Conservation (phyloP, 495 filamentous ascomycete species). For the Podospora anserina region DNA sequence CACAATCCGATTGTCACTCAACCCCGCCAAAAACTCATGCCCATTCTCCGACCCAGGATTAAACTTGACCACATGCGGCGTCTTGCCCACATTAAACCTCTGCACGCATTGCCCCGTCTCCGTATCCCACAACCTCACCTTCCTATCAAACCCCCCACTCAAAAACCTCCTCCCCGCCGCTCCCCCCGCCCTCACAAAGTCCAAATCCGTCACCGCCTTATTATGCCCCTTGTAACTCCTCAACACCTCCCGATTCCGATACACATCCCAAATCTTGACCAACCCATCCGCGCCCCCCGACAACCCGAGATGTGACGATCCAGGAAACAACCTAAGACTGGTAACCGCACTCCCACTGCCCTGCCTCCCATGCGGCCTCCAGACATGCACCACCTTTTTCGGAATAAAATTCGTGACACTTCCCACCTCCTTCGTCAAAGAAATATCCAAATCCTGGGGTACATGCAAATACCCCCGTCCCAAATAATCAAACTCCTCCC, state of each 20-base stretch:
- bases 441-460: slow-evolving; percentile 90
- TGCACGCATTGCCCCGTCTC: slow-evolving; percentile 86
- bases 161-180: slow-evolving; percentile 73
- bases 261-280: slow-evolving; percentile 93
- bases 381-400: slow-evolving; percentile 89
- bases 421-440: slow-evolving; percentile 75
- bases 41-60: slow-evolving; percentile 72
- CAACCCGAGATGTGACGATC: slow-evolving; percentile 80
- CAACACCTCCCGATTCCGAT: slow-evolving; percentile 81
- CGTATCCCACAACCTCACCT: slow-evolving; percentile 97
- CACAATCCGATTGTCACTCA: slow-evolving; percentile 98
- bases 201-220: slow-evolving; percentile 86
- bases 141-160: slow-evolving; percentile 86
- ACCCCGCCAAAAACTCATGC: slow-evolving; percentile 90
- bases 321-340: slow-evolving; percentile 75
- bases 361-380: slow-evolving; percentile 75
- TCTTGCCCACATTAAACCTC: slow-evolving; percentile 87
- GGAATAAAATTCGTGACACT: slow-evolving; percentile 84
- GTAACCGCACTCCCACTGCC: slow-evolving; percentile 57
- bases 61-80: slow-evolving; percentile 91
- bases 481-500: slow-evolving; percentile 81
- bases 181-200: slow-evolving; percentile 62
- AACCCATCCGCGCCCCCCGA: slow-evolving; percentile 82
- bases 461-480: slow-evolving; percentile 94
- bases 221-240: slow-evolving; percentile 86